phyloP scores from a whole-genome alignment of 148 eudicot species.

The Nepenthes mirabilis region DNA sequence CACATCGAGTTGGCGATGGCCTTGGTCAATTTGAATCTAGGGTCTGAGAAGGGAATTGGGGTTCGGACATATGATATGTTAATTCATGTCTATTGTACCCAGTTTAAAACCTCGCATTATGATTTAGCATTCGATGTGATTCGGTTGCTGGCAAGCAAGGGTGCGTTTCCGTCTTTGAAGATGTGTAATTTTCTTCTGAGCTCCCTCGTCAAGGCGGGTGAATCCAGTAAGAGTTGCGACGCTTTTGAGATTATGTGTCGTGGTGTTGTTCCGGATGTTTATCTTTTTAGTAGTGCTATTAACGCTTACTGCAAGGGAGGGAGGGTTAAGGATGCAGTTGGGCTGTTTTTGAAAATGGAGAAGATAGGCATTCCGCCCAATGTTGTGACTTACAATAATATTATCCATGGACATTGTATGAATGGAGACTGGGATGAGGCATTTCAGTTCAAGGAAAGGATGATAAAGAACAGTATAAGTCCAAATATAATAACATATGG shows the following conservation, averaged over 20 bases:
- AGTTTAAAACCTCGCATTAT: conserved; percentile 36
- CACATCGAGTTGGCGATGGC: conserved; percentile 59
- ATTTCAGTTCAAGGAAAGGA: conserved; percentile 49
- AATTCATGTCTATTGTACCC: conserved; percentile 57
- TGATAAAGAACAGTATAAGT: conserved; percentile 34
- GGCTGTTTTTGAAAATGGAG: conserved; percentile 62
- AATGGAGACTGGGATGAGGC: conserved; percentile 47
- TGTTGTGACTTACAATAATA: conserved; percentile 61
- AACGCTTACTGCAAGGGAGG: conserved; percentile 56
- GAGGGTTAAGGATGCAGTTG: conserved; percentile 47
- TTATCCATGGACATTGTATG: conserved; percentile 67
- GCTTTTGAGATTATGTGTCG: conserved; percentile 37
- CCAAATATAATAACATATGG: conserved; percentile 62
- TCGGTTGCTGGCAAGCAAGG: conserved; percentile 25
- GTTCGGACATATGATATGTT: conserved; percentile 49
- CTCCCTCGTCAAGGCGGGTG: conserved; percentile 57
- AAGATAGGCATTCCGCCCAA: conserved; percentile 39
- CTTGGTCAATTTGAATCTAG: conserved; percentile 32
- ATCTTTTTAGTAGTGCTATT: conserved; percentile 46
- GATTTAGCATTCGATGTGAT: conserved; percentile 45
- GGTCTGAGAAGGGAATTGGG: conserved; percentile 14
- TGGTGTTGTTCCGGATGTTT: conserved; percentile 50
- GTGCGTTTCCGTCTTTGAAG: conserved; percentile 50
- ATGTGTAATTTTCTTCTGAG: conserved; percentile 58
- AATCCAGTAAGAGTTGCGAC: conserved; percentile 43